A percentile compares a stretch with the other conserved stretches of the same genome.
These are phyloP conservation scores for Exophiala mesophila DNA, from an alignment of 2,329 filamentous ascomycete genomes.

Conservation along the genomic window DNA sequence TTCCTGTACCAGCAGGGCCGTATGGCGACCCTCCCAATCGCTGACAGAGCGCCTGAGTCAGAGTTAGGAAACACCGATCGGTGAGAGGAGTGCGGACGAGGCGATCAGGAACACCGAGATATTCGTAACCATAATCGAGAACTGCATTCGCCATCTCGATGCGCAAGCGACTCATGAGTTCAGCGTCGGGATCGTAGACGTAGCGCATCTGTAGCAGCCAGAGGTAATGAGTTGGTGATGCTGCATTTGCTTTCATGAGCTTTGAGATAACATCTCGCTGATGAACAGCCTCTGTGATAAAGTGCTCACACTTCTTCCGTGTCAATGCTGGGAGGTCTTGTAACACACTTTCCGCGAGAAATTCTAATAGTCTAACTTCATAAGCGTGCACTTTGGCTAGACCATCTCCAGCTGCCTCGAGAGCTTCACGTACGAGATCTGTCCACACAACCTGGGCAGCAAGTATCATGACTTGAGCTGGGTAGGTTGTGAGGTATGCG, in stretches of 20 bases:
- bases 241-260: constrained; percentile 70
- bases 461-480: constrained; percentile 91
- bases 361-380: constrained; percentile 76
- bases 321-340: constrained; percentile 81
- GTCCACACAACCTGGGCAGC: constrained; percentile 95
- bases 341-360: constrained; percentile 83
- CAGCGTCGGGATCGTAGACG: constrained; percentile 76
- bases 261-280: constrained; percentile 91
- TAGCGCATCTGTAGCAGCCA: constrained; percentile 99
- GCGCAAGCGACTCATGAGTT: constrained; percentile 73
- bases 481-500: constrained; percentile 76
- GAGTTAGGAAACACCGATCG: constrained; percentile 94
- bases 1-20: constrained; percentile 94
- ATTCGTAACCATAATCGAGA: constrained; percentile 96
- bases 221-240: constrained; percentile 71
- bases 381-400: constrained; percentile 70
- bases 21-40: constrained; percentile 94
- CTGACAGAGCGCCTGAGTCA: constrained; percentile 93
- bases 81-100: constrained; percentile 95
- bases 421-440: constrained; percentile 70
- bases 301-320: constrained; percentile 94
- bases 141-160: constrained; percentile 97
- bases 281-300: constrained; percentile 98
- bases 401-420: constrained; percentile 65
- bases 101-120: constrained; percentile 90